Conservation (phyloP, 148 eudicot species). For the Chenopodium formosanum region DNA sequence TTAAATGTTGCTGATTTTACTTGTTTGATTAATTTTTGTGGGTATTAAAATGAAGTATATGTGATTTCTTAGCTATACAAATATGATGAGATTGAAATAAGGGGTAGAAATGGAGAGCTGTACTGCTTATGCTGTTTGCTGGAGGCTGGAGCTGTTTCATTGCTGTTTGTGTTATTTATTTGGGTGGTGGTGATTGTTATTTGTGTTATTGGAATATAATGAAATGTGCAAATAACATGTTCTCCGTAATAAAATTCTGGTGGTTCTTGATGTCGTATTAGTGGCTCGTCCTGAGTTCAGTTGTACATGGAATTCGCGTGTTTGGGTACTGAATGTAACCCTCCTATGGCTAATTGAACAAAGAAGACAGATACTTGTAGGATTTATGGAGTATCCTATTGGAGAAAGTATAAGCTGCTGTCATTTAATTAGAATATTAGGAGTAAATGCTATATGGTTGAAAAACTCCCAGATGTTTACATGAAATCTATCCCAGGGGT, state of each 20-base stretch:
- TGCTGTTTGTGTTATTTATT: neutral
- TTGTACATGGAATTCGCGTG: neutral
- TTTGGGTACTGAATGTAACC: neutral
- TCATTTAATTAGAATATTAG: neutral
- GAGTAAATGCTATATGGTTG: neutral
- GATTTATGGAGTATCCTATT: neutral
- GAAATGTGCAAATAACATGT: neutral
- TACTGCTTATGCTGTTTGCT: constrained; percentile 13
- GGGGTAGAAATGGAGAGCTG: neutral
- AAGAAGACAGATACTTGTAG: neutral
- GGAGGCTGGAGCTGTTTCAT: neutral
- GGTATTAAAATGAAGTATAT: neutral
- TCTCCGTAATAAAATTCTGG: neutral
- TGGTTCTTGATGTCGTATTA: neutral
- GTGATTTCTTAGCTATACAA: neutral
- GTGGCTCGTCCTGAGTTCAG: neutral
- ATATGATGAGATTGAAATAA: neutral
- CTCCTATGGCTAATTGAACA: neutral
- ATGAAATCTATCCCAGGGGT: neutral
- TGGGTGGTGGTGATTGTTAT: neutral
- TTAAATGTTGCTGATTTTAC: neutral
- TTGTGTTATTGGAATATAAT: constrained; percentile 1
- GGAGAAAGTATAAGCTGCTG: neutral
- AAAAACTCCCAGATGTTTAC: neutral
- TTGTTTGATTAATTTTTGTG: neutral